Evolutionary conservation across 148 eudicot species (phyloP).

Genomic region (Chenopodium album): DNA sequence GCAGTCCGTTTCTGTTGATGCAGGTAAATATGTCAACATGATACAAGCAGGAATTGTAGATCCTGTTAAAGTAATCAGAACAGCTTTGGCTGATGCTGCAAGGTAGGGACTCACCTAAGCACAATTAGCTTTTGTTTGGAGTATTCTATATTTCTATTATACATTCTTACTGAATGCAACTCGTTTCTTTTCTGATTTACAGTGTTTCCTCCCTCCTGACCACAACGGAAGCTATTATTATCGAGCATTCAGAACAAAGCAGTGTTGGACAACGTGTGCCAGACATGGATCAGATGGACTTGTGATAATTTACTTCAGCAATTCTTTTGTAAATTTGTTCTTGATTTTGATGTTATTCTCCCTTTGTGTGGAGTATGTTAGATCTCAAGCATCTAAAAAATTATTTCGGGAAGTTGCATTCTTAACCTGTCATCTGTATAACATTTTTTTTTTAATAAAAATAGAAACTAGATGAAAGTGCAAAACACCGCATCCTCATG

Average conservation of each 20-base stretch:
- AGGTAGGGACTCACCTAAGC: conserved; percentile 45
- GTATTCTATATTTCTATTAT: neutral
- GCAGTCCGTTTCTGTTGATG: conserved; percentile 5
- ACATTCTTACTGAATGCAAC: neutral
- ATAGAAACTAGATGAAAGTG: neutral
- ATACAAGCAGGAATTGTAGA: conserved; percentile 86
- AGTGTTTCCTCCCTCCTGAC: conserved; percentile 83
- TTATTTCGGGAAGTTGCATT: neutral
- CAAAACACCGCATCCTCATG: neutral
- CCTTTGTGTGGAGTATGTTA: neutral
- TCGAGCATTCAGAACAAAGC: conserved; percentile 58
- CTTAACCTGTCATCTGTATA: neutral
- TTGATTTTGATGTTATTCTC: neutral
- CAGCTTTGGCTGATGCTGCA: conserved; percentile 92
- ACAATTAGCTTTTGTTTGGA: neutral
- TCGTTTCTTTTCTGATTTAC: conserved; percentile 16
- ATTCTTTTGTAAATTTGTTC: neutral
- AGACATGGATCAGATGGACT: conserved; percentile 67
- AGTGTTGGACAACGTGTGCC: conserved; percentile 55
- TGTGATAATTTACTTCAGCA: conserved; percentile 17
- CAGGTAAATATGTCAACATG: conserved; percentile 89
- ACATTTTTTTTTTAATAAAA: neutral
- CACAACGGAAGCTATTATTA: conserved; percentile 69
- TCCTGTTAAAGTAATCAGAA: conserved; percentile 92
- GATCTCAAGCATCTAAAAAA: neutral